Evolutionary conservation across 2,329 filamentous ascomycete genomes (phyloP).

Genomic region (Colletotrichum sp.): DNA sequence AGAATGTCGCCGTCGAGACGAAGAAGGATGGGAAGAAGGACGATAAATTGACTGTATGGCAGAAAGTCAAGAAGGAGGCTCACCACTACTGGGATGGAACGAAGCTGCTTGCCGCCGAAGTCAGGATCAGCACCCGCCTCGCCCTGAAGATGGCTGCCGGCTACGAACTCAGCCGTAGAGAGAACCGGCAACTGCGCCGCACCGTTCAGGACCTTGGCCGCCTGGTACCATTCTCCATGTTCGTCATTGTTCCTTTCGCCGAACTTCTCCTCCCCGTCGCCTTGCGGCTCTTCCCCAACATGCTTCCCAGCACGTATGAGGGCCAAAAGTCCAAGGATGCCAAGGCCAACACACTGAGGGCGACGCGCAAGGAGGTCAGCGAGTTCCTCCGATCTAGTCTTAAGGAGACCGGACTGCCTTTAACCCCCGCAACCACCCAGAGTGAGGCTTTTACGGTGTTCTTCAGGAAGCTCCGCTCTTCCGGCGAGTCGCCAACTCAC

Average conservation of each 20-base stretch:
- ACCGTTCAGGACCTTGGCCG: constrained; percentile 94
- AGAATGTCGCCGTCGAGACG: constrained; percentile 64
- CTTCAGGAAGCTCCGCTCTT: constrained; percentile 93
- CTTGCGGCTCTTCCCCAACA: constrained; percentile 93
- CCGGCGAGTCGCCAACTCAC: constrained; percentile 85
- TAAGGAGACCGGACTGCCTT: constrained; percentile 88
- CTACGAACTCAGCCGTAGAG: constrained; percentile 93
- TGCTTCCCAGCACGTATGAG: constrained; percentile 97
- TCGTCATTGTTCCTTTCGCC: constrained; percentile 95
- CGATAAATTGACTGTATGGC: constrained; percentile 86
- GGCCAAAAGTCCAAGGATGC: constrained; percentile 87
- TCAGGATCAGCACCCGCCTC: constrained; percentile 88
- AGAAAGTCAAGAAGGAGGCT: constrained; percentile 93
- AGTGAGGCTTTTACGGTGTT: constrained; percentile 95
- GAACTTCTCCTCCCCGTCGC: constrained; percentile 91
- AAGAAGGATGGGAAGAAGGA: constrained; percentile 70
- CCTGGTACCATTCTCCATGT: constrained; percentile 93
- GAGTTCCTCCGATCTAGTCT: constrained; percentile 86
- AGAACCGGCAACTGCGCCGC: constrained; percentile 89
- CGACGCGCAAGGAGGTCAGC: constrained; percentile 92
- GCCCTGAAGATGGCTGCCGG: constrained; percentile 97
- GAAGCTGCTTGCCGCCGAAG: constrained; percentile 89
- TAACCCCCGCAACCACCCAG: constrained; percentile 83
- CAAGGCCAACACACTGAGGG: constrained; percentile 81
- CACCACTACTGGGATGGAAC: constrained; percentile 99